Evolutionary conservation across 164 flowering plant species (phyloP), one percentile per base, ranked within the genome.

Genomic region (Sedum album): DNA sequence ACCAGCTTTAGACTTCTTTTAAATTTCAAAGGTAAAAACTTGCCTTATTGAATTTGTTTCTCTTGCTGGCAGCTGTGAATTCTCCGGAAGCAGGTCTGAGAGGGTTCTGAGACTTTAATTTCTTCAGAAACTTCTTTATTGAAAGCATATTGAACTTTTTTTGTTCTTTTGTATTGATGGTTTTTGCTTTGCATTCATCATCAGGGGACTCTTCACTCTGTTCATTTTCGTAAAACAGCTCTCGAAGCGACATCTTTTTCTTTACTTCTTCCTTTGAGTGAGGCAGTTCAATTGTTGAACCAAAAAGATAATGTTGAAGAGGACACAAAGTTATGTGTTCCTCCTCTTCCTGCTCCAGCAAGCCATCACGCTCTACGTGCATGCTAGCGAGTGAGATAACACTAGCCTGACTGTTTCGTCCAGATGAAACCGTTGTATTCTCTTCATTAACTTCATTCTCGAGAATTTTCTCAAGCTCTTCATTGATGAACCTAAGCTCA

Each of bases 381-480:
- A 70, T 74, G 66, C 38, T 65, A 51, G 35, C 30, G 2, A 53
- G 33, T 17, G 36, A 17, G 69, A 48, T 60, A 55, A 25, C 70
- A 74, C 82, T 81, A 46, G 65, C 80, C 39, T 69, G 62, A 69
- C 82, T 79, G 69, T 65, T 74, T 65, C 82, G 75, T 42, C 74
- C 71, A 35, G 80, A 73, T 39, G 80, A 70, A 69, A 71, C 79
- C 48, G 17, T 44, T 25, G 69, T 67, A 61, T 38, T 44, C 30
- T 74, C 78, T 67, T 73, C 78, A 61, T 74, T 71, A 46, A 77
- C 74, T 73, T 81, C 83, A 46, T 76, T 77, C 70, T 81, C 79
- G 41, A 83, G 71, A 68, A 83, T 79, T 75, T 81, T 83, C 73
- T 78, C 84, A 33, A 81, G 75, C 51, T 83, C 79, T 60, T 78